Evolutionary conservation across 2,329 filamentous ascomycete genomes (phyloP), one percentile per base, ranked within the genome.

Genomic region (Aspergillus sp.): DNA sequence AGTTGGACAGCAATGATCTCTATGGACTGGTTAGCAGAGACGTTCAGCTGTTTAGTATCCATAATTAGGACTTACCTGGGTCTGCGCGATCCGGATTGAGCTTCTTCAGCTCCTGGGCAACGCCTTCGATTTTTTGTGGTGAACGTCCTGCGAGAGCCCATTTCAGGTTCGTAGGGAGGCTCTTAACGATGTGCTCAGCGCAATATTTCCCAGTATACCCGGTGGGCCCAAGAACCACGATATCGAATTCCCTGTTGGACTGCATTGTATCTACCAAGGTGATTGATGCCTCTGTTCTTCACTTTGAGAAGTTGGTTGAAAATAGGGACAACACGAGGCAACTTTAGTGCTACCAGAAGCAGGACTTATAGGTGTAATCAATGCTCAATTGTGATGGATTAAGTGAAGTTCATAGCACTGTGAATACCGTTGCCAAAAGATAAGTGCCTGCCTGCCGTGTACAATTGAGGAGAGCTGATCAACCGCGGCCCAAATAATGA

Each of bases 61-160:
- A 18, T 38, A 17, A 13, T 24, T 6, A 32, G 38, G 6, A 17
- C 41, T 34, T 82, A 90, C 89, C 85, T 68, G 92, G 91, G 53
- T 84, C 82, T 36, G 78, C 69, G 53, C 93, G 87, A 71, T 96
- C 87, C 2, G 86, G 80, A 69, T 89, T 89, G 57, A 89, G 67
- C 56, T 76, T 71, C 66, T 86, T 85, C 70, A 93, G 82, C 54
- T 90, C 85, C 52, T 85, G 78, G 7, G 86, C 85, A 11, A 97
- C 74, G 41, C 77, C 76, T 63, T 89, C 83, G 4, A 98, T 82
- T 73, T 96, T 96, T 48, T 81, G 78, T 48, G 82, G 78, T n/a
- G 90, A 93, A 24, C 93, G 89, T 30, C 93, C 93, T 45, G 91
- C 90, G 55, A 97, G 80, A 13, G 91, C 93, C 93, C 93, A 97